Evolutionary conservation across 805 yeast species (phyloP).

Genomic region (Novakomyces olei): DNA sequence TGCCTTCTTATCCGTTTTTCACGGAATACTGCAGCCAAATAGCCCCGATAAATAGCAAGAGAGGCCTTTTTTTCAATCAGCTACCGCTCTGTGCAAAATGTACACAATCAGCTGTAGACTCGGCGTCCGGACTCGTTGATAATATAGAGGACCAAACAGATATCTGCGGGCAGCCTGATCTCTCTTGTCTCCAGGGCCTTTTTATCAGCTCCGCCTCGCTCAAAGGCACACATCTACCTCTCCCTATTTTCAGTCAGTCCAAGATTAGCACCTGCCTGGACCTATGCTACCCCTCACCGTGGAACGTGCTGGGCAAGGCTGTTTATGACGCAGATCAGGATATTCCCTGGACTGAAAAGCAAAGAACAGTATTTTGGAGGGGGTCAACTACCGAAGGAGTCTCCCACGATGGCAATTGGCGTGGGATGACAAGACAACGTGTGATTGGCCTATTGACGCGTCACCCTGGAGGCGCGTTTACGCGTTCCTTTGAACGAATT

Average conservation of each 20-base stretch:
- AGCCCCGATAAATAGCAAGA: no score
- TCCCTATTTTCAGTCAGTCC: not conserved
- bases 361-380: conserved; percentile 9
- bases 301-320: no score
- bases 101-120: no score
- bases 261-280: not conserved
- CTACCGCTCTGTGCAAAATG: no score
- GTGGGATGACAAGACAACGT: conserved; percentile 8
- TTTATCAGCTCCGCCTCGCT: not conserved
- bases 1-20: no score
- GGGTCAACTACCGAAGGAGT: conserved; percentile 11
- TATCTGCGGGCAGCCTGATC: not conserved
- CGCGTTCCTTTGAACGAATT: not conserved
- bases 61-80: no score
- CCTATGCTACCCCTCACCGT: not conserved
- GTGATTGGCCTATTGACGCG: not conserved
- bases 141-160: no score
- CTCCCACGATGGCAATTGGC: conserved; percentile 9
- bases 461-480: no score
- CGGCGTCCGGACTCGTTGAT: no score
- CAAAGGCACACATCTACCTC: not conserved
- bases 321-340: conserved; percentile 4
- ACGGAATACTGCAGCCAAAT: no score
- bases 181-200: not conserved
- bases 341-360: conserved; percentile 9